Conservation (phyloP, 345 rosid species). For the Anacardium occidentale region DNA sequence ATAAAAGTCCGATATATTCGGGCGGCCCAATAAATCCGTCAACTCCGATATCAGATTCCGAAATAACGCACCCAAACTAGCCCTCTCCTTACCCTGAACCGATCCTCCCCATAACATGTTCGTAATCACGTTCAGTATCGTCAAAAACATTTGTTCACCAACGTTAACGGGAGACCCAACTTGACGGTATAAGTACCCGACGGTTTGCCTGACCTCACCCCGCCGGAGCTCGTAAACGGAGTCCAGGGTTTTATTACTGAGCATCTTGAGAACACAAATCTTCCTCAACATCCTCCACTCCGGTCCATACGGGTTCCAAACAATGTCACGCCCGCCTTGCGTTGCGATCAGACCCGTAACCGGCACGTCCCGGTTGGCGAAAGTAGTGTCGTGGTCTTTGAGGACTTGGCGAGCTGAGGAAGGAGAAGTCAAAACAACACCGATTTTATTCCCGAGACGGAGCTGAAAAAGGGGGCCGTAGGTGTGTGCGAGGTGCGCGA, state of each 20-base stretch:
- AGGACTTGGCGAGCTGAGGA: conserved; percentile 42
- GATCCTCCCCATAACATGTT: conserved; percentile 49
- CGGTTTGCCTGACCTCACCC: conserved; percentile 37
- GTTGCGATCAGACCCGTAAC: conserved; percentile 21
- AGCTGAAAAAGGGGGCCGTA: conserved; percentile 53
- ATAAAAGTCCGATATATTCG: conserved; percentile 61
- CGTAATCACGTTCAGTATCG: conserved; percentile 37
- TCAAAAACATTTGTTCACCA: conserved; percentile 45
- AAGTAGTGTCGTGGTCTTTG: conserved; percentile 45
- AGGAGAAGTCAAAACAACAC: conserved; percentile 43
- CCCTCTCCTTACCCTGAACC: conserved; percentile 33
- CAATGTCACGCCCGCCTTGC: conserved; percentile 46
- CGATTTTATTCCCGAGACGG: conserved; percentile 41
- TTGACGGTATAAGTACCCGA: conserved; percentile 23
- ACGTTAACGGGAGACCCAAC: conserved; percentile 33
- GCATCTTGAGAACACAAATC: conserved; percentile 46
- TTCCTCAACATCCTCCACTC: conserved; percentile 55
- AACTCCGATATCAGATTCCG: conserved; percentile 27
- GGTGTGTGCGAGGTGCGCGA: not conserved
- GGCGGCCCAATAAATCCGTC: conserved; percentile 33
- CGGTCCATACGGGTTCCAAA: conserved; percentile 48
- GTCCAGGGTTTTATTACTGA: conserved; percentile 49
- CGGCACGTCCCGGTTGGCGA: conserved; percentile 50
- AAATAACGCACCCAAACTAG: conserved; percentile 31
- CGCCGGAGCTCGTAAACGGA: conserved; percentile 47